These are phyloP conservation scores for Penicillium daleae DNA, from an alignment of 495 filamentous ascomycete species.

Conservation along the genomic window DNA sequence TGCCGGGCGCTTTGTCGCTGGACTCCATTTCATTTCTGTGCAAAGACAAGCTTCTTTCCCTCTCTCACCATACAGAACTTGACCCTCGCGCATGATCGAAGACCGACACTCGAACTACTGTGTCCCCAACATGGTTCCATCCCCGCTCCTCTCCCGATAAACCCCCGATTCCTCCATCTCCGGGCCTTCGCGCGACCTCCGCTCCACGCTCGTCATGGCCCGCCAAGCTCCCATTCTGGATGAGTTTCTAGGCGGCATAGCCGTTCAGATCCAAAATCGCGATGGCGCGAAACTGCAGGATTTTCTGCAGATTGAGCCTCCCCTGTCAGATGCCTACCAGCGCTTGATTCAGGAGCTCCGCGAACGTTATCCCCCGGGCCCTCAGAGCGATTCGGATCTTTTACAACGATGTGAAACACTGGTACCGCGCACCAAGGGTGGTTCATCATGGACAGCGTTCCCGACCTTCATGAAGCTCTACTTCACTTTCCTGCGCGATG, in stretches of 20 bases:
- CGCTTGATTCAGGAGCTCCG: constrained; percentile 69
- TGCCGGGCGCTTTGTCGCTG: background rate
- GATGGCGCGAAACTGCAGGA: constrained; percentile 59
- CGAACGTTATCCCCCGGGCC: constrained; percentile 53
- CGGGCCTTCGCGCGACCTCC: background rate
- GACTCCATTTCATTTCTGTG: background rate
- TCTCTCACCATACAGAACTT: background rate
- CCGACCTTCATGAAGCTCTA: constrained; percentile 78
- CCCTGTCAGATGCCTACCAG: constrained; percentile 65
- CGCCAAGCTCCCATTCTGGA: constrained; percentile 52
- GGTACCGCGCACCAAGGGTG: constrained; percentile 62
- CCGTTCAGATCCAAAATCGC: constrained; percentile 54
- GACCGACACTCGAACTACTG: background rate
- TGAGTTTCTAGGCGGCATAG: constrained; percentile 59
- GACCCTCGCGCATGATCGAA: background rate
- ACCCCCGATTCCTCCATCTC: background rate
- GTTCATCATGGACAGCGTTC: constrained; percentile 74
- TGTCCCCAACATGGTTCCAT: background rate
- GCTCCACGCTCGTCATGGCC: constrained; percentile 26
- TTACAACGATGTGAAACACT: constrained; percentile 59
- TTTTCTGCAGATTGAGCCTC: constrained; percentile 67
- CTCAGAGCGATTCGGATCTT: constrained; percentile 54
- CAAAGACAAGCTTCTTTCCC: background rate
- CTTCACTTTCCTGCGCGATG: constrained; percentile 75
- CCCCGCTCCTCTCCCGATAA: background rate